Conservation (phyloP, 1,139 yeast species). For the Suhomyces anneliseae region DNA sequence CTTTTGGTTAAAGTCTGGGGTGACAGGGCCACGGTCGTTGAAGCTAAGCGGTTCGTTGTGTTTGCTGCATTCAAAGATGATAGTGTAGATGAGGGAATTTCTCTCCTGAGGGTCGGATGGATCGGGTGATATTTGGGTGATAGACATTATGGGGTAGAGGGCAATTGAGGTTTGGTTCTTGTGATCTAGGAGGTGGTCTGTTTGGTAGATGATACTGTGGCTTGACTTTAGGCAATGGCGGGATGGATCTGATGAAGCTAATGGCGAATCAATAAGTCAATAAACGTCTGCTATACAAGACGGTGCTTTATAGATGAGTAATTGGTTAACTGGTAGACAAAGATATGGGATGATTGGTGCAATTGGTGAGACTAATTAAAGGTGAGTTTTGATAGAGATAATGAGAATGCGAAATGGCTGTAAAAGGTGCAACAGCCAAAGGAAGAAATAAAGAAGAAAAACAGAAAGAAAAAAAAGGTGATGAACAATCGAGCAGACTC, state of each 20-base stretch:
- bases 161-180: too few species aligned
- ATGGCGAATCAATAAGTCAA: too few species aligned
- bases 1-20: constrained; percentile 11
- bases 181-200: too few species aligned
- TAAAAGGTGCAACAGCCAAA: background rate
- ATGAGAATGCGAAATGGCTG: background rate
- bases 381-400: background rate
- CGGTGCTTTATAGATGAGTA: too few species aligned
- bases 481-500: too few species aligned
- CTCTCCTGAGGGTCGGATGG: background rate
- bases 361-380: background rate
- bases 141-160: background rate
- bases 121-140: constrained; percentile 7
- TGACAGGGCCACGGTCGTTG: constrained; percentile 1
- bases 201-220: too few species aligned
- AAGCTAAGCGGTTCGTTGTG: constrained; percentile 2
- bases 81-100: constrained; percentile 5
- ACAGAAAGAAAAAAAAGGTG: too few species aligned
- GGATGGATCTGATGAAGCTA: background rate
- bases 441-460: background rate
- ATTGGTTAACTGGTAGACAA: too few species aligned
- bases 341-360: too few species aligned
- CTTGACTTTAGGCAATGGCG: too few species aligned
- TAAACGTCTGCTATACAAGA: too few species aligned
- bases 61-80: constrained; percentile 4